Base-by-base conservation (phyloP, 179 eudicot genomes). In the Silene noctiflora region DNA sequence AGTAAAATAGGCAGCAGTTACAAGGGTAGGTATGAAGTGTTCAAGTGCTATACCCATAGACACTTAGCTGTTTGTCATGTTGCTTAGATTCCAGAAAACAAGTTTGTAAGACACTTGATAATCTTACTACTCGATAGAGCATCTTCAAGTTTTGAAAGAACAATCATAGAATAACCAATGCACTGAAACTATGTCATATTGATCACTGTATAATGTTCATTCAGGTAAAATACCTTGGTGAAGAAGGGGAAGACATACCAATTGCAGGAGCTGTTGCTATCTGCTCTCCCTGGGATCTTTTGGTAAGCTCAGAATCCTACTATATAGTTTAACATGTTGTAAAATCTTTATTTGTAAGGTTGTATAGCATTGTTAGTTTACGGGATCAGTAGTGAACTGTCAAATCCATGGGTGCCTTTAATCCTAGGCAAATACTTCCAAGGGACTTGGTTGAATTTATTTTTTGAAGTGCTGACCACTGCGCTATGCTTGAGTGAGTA, bases 281-380 rank as follows among this genome's bases (percentile, higher is more conserved):
- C 72, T 95, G 95, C 88, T 93, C 91, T 73, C 99, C 99, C 13
- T 95, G 97, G 97, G 99, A 95, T 80, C 90, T 95, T 76, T 86
- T 95, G 97, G 99, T 93, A 64, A 85, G 96, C 72, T 71, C 55
- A 58, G 27, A 69, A 35, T 42, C 60, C 44, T 27, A 19, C 56
- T 61, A 8, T 39, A 33, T 9, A 44, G 39, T 27, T 74, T 35
- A 0, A 68, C 8, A 29, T 71, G n/a, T 13, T 29, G 22, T 21
- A 64, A 14, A 46, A 10, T 3, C 4, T 31, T 75, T 16, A 12
- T 35, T 10, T 35, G 9, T 20, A 25, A 51, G 53, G 42, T 33
- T 60, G 69, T 65, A 65, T 63, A 17, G 42, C 66, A 75, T 69
- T 69, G 59, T 69, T 58, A 69, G 55, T 21, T 13, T 31, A 6